Evolutionary conservation across 768 basidiomycete genomes (phyloP).

Genomic region (Calocybe indica): DNA sequence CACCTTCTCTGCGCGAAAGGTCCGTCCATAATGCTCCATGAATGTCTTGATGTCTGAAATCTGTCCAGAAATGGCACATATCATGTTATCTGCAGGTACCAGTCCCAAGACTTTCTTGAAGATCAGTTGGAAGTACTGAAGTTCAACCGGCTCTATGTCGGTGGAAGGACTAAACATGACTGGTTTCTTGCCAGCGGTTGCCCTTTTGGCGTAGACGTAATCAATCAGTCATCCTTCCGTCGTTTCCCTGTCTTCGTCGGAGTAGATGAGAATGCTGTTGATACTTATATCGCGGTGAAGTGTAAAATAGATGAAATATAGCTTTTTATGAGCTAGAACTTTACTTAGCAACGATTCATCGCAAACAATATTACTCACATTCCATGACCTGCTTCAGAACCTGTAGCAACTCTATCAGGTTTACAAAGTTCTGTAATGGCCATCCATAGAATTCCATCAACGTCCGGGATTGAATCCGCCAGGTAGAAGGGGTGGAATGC

Average conservation of each 20-base stretch:
- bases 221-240: conserved; percentile 1
- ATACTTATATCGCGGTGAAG: conserved; percentile 4
- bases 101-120: background rate
- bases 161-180: too few species aligned
- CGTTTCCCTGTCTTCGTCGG: background rate
- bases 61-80: background rate
- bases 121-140: background rate
- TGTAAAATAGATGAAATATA: background rate
- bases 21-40: background rate
- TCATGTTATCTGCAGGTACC: background rate
- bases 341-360: background rate
- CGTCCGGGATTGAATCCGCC: background rate
- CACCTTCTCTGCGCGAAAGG: background rate
- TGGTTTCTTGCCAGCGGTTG: background rate
- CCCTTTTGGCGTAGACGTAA: background rate
- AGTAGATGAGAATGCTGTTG: background rate
- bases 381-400: background rate
- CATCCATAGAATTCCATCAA: background rate
- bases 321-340: background rate
- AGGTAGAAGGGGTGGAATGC: background rate
- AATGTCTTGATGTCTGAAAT: background rate
- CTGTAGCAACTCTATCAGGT: background rate
- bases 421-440: background rate
- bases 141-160: too few species aligned
- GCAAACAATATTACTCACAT: background rate